Percentiles rank a stretch among this genome's conserved stretches.
Conservation (phyloP, 495 filamentous ascomycete genomes). For the Aspergillus olivimuriae region DNA sequence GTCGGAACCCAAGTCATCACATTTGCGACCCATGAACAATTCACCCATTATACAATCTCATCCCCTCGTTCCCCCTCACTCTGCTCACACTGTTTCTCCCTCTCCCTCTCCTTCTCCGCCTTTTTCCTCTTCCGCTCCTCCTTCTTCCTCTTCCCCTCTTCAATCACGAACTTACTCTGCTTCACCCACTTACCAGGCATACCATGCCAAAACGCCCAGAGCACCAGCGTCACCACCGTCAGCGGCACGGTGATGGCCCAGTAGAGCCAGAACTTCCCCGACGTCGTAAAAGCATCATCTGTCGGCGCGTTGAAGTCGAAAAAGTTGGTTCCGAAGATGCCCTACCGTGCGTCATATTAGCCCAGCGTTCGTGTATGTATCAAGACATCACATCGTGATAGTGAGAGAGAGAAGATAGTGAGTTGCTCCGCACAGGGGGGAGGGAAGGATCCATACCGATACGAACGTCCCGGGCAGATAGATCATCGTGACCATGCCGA, state of each 20-base stretch:
- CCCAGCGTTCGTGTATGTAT: too few relatives aligned
- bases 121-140: neutral
- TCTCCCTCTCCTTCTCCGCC: neutral
- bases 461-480: slow-evolving; percentile 38
- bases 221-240: slow-evolving; percentile 18
- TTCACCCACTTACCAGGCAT: too few relatives aligned
- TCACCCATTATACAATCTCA: too few relatives aligned
- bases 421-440: neutral
- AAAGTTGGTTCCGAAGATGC: slow-evolving; percentile 32
- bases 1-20: too few relatives aligned
- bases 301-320: slow-evolving; percentile 19
- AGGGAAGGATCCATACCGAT: slow-evolving; percentile 12
- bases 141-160: neutral
- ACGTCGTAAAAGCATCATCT: slow-evolving; percentile 9
- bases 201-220: slow-evolving; percentile 22
- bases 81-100: too few relatives aligned
- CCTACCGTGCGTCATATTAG: slow-evolving; percentile 6
- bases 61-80: too few relatives aligned
- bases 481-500: slow-evolving; percentile 27
- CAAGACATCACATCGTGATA: too few relatives aligned
- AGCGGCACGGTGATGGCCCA: slow-evolving; percentile 27
- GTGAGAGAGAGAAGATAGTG: too few relatives aligned
- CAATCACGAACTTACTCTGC: neutral
- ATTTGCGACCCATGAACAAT: too few relatives aligned
- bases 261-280: slow-evolving; percentile 27